These are phyloP conservation scores for Capronia coronata DNA, from an alignment of 2,329 filamentous ascomycete species.

Conservation along the genomic window DNA sequence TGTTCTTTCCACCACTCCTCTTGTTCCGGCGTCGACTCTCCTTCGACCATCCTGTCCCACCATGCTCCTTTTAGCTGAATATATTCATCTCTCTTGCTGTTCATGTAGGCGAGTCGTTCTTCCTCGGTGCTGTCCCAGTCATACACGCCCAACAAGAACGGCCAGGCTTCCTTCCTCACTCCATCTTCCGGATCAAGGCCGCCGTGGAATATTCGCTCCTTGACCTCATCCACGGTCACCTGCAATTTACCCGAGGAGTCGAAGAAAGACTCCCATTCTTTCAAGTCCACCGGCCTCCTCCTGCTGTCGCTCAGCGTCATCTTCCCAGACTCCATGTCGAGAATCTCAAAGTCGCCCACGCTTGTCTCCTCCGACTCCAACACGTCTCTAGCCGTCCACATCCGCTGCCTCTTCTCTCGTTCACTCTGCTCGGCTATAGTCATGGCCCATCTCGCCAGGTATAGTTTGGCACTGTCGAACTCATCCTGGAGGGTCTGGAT, in stretches of 20 bases:
- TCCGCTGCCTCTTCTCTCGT: conserved; percentile 71
- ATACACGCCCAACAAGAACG: conserved; percentile 85
- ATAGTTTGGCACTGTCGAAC: conserved; percentile 91
- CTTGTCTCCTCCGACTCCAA: conserved; percentile 90
- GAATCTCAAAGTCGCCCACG: conserved; percentile 89
- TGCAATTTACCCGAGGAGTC: conserved; percentile 67
- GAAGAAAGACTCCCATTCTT: conserved; percentile 91
- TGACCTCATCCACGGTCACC: conserved; percentile 83
- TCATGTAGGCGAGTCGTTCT: conserved; percentile 74
- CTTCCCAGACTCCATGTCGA: conserved; percentile 69
- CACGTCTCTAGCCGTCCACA: conserved; percentile 90
- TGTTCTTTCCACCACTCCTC: conserved; percentile 98
- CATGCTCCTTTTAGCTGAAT: conserved; percentile 87
- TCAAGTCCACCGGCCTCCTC: conserved; percentile 67
- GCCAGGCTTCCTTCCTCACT: conserved; percentile 92
- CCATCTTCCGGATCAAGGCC: conserved; percentile 83
- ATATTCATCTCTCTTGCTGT: conserved; percentile 85
- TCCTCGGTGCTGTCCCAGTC: conserved; percentile 87
- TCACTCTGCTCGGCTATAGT: conserved; percentile 96
- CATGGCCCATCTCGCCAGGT: conserved; percentile 96
- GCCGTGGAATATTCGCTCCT: conserved; percentile 94
- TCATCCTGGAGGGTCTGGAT: conserved; percentile 94
- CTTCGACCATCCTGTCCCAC: conserved; percentile 90
- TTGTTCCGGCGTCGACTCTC: conserved; percentile 70
- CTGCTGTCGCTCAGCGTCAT: conserved; percentile 65